Evolutionary conservation across 208 protist genomes (phyloP).

Genomic region (Phytomonas sp.): DNA sequence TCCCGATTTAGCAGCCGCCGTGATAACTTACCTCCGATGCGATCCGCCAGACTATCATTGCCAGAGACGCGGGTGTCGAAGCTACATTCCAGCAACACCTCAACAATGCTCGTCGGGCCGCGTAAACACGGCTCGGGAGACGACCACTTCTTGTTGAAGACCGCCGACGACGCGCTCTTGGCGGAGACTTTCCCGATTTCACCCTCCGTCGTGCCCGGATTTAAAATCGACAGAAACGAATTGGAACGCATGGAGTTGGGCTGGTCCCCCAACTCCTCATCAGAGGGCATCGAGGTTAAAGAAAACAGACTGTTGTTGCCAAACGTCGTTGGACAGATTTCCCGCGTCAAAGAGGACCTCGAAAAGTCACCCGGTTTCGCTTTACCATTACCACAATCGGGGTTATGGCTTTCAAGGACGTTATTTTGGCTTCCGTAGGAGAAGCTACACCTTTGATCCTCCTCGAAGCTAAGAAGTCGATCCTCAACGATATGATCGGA

Average conservation of each 20-base stretch:
- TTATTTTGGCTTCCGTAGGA: background rate
- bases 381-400: background rate
- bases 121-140: background rate
- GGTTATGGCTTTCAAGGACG: background rate
- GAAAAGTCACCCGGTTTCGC: background rate
- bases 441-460: background rate
- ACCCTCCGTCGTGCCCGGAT: background rate
- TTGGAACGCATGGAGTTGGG: background rate
- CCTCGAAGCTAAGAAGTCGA: background rate
- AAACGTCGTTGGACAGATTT: background rate
- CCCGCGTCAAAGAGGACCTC: background rate
- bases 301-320: background rate
- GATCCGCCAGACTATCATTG: background rate
- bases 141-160: background rate
- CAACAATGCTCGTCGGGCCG: background rate
- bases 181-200: background rate
- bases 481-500: background rate
- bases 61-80: background rate
- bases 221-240: background rate
- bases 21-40: background rate
- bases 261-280: background rate
- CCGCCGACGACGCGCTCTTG: background rate
- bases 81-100: background rate
- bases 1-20: background rate
- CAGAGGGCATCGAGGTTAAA: background rate